Evolutionary conservation across 305 asterid species (phyloP).

Genomic region (Euphrasia arctica): DNA sequence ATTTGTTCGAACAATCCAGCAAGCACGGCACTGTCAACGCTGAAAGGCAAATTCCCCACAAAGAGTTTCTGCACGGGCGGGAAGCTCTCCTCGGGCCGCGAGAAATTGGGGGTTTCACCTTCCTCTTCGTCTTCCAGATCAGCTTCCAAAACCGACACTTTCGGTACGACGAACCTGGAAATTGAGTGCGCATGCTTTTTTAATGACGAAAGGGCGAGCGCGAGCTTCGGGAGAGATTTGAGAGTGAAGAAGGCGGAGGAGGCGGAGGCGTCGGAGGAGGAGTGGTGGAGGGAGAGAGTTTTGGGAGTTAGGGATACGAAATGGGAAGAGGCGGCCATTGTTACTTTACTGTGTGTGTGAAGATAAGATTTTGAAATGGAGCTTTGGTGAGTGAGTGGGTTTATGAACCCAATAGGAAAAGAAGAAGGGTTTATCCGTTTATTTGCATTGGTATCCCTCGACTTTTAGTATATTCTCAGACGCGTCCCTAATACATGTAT

Average conservation of each 20-base stretch:
- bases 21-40: constrained; percentile 65
- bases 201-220: constrained; percentile 29
- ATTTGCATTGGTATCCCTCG: background rate
- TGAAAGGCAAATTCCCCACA: constrained; percentile 89
- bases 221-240: constrained; percentile 39
- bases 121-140: constrained; percentile 19
- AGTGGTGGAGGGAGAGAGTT: constrained; percentile 44
- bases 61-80: constrained; percentile 64
- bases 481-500: too few species aligned
- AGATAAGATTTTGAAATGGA: constrained; percentile 35
- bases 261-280: constrained; percentile 26
- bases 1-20: constrained; percentile 67
- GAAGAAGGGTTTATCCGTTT: too few species aligned
- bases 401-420: too few species aligned
- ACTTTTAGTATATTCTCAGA: background rate
- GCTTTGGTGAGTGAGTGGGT: constrained; percentile 3
- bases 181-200: constrained; percentile 8
- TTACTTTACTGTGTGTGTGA: constrained; percentile 8
- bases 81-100: constrained; percentile 30
- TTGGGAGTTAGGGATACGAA: constrained; percentile 59
- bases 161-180: constrained; percentile 36
- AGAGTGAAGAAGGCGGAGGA: constrained; percentile 36
- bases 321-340: constrained; percentile 50
- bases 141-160: constrained; percentile 54
- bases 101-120: constrained; percentile 17